Evolutionary conservation across 805 yeast genomes (phyloP).

Genomic region (Metschnikowia reukaufii): DNA sequence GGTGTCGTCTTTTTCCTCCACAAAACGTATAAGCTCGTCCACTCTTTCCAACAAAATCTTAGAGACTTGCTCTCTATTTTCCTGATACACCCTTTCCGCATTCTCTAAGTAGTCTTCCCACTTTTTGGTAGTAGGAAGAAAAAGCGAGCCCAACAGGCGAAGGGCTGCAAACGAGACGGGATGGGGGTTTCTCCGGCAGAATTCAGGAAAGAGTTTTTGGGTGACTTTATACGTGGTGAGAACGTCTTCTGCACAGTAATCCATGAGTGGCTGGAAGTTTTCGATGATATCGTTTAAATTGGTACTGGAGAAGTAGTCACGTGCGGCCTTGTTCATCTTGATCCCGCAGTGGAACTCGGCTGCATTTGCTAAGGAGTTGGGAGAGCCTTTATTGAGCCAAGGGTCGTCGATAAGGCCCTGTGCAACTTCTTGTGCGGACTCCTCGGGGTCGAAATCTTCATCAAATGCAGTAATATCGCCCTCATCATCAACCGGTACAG

Average conservation of each 20-base stretch:
- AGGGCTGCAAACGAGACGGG: slow-evolving; percentile 93
- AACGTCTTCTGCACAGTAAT: slow-evolving; percentile 87
- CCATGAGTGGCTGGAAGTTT: slow-evolving; percentile 60
- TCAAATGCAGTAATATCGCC: slow-evolving; percentile 14
- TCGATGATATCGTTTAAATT: slow-evolving; percentile 55
- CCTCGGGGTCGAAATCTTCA: slow-evolving; percentile 8
- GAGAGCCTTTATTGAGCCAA: slow-evolving; percentile 76
- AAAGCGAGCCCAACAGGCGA: slow-evolving; percentile 65
- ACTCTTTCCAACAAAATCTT: slow-evolving; percentile 59
- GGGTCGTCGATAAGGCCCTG: slow-evolving; percentile 60
- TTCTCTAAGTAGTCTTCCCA: slow-evolving; percentile 74
- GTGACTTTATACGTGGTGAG: slow-evolving; percentile 70
- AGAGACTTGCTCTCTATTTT: slow-evolving; percentile 56
- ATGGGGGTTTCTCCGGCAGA: slow-evolving; percentile 73
- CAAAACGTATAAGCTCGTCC: slow-evolving; percentile 48
- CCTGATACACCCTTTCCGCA: slow-evolving; percentile 68
- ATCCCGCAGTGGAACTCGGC: slow-evolving; percentile 76
- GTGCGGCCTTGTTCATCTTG: slow-evolving; percentile 59
- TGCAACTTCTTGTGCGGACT: slow-evolving; percentile 26
- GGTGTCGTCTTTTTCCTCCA: slow-evolving; percentile 35
- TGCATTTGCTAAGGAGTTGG: slow-evolving; percentile 78
- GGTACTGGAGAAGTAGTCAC: slow-evolving; percentile 62
- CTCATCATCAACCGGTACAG: slow-evolving; percentile 21
- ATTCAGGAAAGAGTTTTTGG: slow-evolving; percentile 66
- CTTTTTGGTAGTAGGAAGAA: slow-evolving; percentile 70